Evolutionary conservation across 805 yeast genomes (phyloP), one percentile per base, ranked within the genome.

Genomic region (Kluyveromyces wickerhamii): DNA sequence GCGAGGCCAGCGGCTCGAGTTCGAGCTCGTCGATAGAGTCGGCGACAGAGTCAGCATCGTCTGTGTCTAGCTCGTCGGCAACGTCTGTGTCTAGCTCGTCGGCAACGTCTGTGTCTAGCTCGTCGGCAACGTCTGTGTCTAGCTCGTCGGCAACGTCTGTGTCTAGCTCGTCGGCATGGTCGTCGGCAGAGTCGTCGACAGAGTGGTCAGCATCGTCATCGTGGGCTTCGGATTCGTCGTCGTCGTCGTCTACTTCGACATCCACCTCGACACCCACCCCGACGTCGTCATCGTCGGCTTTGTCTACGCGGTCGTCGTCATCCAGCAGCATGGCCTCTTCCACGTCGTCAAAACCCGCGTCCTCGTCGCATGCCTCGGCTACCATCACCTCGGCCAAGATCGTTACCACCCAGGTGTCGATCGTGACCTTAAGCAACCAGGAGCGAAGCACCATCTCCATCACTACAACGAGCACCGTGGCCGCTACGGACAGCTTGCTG

Each of bases 391-490:
- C 54, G 5, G 25, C 53, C 8, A 35, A 58, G 4, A 42, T 60
- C 3, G 43, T 40, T 21, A 32, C 54, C 6, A 32, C 51, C 7
- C 47, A 54, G 5, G 44, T 49, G 16, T 44, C 59, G 4, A 39
- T 52, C 18, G 38, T 46, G n/a, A 47, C 53, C 9, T 41, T 42
- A 15, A 37, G 48, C 2, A 35, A 46, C 36, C 35, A 38, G 17
- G 37, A 39, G 7, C 41, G 40, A 8, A 42, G 50, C 31, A 45
- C 55, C 19, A 39, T 48, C 34, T 42, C 33, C 44, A 42, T 45
- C 40, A 45, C 66, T 1, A 37, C 56, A 8, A 48, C 61, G 1
- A 38, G 58, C 10, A 40, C 56, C 12, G 39, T 55, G 3, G 27
- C 44, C 10, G 18, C 37, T 19, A 32, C 47, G 2, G n/a, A 47